A percentile compares a stretch with the other conserved stretches of the same genome.
These are phyloP conservation scores for Aspergillus uvarum DNA, from an alignment of 2,329 filamentous ascomycete species.

Conservation along the genomic window DNA sequence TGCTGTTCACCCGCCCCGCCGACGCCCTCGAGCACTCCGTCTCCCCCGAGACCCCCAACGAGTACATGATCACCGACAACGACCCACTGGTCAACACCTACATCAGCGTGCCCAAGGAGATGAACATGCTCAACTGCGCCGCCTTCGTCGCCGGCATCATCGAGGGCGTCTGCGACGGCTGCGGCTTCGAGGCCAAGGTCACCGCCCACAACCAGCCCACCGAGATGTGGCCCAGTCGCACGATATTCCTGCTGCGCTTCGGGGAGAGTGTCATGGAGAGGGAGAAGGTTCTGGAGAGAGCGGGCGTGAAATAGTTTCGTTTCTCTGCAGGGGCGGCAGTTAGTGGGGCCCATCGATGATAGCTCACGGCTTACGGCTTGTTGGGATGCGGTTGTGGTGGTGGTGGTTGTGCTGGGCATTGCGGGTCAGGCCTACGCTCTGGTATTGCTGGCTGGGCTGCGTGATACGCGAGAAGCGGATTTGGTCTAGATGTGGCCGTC, in stretches of 20 bases:
- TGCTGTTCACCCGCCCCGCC: slow-evolving; percentile 86
- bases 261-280: slow-evolving; percentile 86
- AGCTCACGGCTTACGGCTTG: background rate
- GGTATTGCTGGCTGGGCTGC: background rate
- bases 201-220: slow-evolving; percentile 75
- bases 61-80: slow-evolving; percentile 99
- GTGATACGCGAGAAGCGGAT: background rate
- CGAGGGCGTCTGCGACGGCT: slow-evolving; percentile 92
- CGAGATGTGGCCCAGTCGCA: slow-evolving; percentile 94
- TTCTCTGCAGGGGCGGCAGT: too few relatives aligned
- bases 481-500: background rate
- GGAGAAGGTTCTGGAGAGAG: slow-evolving; percentile 75
- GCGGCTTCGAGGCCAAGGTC: slow-evolving; percentile 83
- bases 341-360: too few relatives aligned
- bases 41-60: slow-evolving; percentile 77
- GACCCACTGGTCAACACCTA: slow-evolving; percentile 94
- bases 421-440: background rate
- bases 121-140: slow-evolving; percentile 94
- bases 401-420: background rate
- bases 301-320: slow-evolving; percentile 44
- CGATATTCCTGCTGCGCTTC: slow-evolving; percentile 93
- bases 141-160: slow-evolving; percentile 94
- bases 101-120: slow-evolving; percentile 88
- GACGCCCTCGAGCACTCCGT: slow-evolving; percentile 89
- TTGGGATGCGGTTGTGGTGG: background rate